Evolutionary conservation across 73 alveolate genomes (phyloP).

Genomic region (Blepharisma japonicum): DNA sequence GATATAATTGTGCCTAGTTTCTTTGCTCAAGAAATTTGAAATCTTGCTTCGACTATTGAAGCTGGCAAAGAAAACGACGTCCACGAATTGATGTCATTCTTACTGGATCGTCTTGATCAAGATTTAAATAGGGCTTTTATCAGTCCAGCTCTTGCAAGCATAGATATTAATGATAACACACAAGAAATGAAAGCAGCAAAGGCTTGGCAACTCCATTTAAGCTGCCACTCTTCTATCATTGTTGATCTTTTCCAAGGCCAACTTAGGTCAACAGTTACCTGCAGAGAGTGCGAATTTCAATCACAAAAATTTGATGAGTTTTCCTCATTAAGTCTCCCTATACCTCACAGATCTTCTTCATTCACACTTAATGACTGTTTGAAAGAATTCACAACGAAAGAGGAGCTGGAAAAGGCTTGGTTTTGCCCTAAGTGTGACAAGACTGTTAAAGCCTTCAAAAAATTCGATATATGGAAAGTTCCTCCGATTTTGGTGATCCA

Average conservation of each 20-base stretch:
- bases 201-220: slow-evolving; percentile 79
- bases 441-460: slow-evolving; percentile 56
- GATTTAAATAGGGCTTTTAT: slow-evolving; percentile 57
- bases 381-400: slow-evolving; percentile 71
- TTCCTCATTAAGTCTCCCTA: slow-evolving; percentile 81
- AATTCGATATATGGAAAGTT: slow-evolving; percentile 79
- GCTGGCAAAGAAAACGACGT: slow-evolving; percentile 67
- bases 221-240: slow-evolving; percentile 79
- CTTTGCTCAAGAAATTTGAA: slow-evolving; percentile 45
- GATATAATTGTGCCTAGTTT: slow-evolving; percentile 51
- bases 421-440: slow-evolving; percentile 76
- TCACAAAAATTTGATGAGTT: slow-evolving; percentile 85
- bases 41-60: slow-evolving; percentile 40
- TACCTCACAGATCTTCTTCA: slow-evolving; percentile 42
- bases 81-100: slow-evolving; percentile 59
- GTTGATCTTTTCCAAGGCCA: slow-evolving; percentile 95
- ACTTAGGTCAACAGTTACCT: slow-evolving; percentile 77
- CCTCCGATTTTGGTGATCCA: slow-evolving; percentile 82
- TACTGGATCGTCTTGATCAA: slow-evolving; percentile 71
- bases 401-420: slow-evolving; percentile 72
- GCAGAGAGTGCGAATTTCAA: slow-evolving; percentile 70
- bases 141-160: background rate
- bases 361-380: slow-evolving; percentile 70
- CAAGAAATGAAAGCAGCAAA: slow-evolving; percentile 72
- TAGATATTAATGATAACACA: background rate